A percentile compares a stretch with the other conserved stretches of the same genome.
Evolutionary conservation across 1,284 basidiomycete genomes (phyloP).

Genomic region (Laetiporus sulphureus): DNA sequence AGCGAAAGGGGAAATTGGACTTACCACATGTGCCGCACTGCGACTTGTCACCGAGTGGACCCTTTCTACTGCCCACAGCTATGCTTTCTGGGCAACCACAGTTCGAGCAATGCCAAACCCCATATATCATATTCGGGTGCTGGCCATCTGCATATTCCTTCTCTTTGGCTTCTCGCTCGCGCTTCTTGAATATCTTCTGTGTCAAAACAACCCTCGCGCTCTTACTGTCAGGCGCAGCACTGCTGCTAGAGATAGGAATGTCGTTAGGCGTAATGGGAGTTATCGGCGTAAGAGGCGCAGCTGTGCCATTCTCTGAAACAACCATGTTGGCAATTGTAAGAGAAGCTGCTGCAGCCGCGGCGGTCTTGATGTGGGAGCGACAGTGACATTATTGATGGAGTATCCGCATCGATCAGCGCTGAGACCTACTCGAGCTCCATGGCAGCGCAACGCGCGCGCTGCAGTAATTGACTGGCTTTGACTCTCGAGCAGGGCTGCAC

Average conservation of each 20-base stretch:
- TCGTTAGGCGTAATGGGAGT: constrained; percentile 38
- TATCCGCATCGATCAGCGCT: too few relatives aligned
- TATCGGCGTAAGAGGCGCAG: constrained; percentile 40
- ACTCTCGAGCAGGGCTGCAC: too few relatives aligned
- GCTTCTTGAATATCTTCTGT: constrained; percentile 61
- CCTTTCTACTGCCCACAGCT: constrained; percentile 80
- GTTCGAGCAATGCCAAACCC: constrained; percentile 89
- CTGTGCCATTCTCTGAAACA: constrained; percentile 70
- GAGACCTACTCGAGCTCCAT: too few relatives aligned
- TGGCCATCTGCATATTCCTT: constrained; percentile 76
- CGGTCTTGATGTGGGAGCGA: too few relatives aligned
- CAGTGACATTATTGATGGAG: too few relatives aligned
- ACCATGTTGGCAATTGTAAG: constrained; percentile 80
- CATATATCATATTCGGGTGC: constrained; percentile 76
- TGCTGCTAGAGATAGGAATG: constrained; percentile 35
- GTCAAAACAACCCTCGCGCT: constrained; percentile 39
- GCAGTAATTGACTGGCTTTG: too few relatives aligned
- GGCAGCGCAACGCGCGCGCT: too few relatives aligned
- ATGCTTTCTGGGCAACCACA: constrained; percentile 85
- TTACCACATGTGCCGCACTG: constrained; percentile 89
- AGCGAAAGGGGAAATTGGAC: constrained; percentile 24
- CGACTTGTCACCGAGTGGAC: constrained; percentile 84
- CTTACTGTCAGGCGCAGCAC: constrained; percentile 36
- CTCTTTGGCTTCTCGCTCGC: constrained; percentile 75
- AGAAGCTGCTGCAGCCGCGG: constrained; percentile 80